Base-by-base conservation (phyloP, 1,284 basidiomycete genomes). In the Neolentinus lepideus region DNA sequence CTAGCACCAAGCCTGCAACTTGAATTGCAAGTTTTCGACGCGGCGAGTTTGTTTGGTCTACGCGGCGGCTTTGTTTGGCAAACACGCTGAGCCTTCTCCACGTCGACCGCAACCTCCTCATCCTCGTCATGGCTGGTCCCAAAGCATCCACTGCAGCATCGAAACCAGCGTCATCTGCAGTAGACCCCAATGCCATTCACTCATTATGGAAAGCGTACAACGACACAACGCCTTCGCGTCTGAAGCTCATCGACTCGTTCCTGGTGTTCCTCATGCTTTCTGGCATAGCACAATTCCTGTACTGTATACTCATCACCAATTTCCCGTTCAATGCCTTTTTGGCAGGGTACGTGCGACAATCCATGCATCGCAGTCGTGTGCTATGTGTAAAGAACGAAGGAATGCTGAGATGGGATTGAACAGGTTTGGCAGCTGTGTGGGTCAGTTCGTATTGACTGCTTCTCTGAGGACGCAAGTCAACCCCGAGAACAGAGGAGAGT, bases 321-420 rank as follows among this genome's bases (percentile, higher is more conserved):
- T 99, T 88, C 71, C 96, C 96, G 14, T 98, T 97, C 80, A 98
- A 98, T 65, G 93, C 95, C 33, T 99, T 98, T 74, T 73, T 98
- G 58, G 88, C 94, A 63, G 94, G 94, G 94, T 98, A 73, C 63
- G 90, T 73, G 1, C 3, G 21, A 11, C 14, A 27, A 6, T 25
- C n/a, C 8, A 6, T 26, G 24, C 35, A 22, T 54, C 6, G 24
- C n/a, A 43, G 25, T 43, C 35, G 27, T 11, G 6, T 54, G 14
- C 24, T 3, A 11, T 45, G 33, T 16, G 21, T 9, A 25, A 46
- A 29, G 19, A 19, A 36, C 9, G 12, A 16, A 29, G 10, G 21
- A n/a, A 31, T 22, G 50, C 29, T 52, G 22, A 51, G 14, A 46
- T 33, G 25, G 29, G 3, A 22, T 24, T n/a, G 25, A 24, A 16